These are phyloP conservation scores for Cercospora sp. DNA, from an alignment of 2,329 filamentous ascomycete species.

Conservation along the genomic window DNA sequence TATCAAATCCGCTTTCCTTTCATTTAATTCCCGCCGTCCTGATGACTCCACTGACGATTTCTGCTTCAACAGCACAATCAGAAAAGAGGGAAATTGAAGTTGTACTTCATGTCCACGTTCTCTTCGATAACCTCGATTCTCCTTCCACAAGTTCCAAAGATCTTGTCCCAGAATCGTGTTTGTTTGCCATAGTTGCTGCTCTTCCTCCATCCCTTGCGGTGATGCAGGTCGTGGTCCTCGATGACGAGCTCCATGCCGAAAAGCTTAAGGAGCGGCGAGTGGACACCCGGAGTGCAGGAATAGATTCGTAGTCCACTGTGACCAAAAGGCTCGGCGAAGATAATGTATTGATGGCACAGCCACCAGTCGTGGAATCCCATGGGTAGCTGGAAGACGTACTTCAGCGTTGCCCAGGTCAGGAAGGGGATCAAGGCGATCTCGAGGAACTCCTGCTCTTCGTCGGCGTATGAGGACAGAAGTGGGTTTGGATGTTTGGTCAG, in stretches of 20 bases:
- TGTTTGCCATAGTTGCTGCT: slow-evolving; percentile 46
- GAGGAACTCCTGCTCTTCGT: slow-evolving; percentile 47
- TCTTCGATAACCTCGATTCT: slow-evolving; percentile 39
- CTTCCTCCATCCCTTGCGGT: slow-evolving; percentile 44
- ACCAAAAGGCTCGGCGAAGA: slow-evolving; percentile 45
- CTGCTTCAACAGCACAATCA: neutral
- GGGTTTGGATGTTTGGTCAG: slow-evolving; percentile 51
- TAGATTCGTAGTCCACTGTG: slow-evolving; percentile 46
- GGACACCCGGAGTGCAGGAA: slow-evolving; percentile 39
- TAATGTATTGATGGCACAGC: slow-evolving; percentile 49
- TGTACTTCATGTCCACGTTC: slow-evolving; percentile 24
- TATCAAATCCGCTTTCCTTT: neutral
- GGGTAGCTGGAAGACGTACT: slow-evolving; percentile 42
- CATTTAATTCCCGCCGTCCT: neutral
- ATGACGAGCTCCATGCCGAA: slow-evolving; percentile 44
- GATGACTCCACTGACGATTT: neutral
- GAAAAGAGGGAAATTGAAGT: slow-evolving; percentile 22
- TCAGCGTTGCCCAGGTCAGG: slow-evolving; percentile 43
- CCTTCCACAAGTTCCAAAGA: slow-evolving; percentile 38
- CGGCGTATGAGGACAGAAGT: slow-evolving; percentile 47
- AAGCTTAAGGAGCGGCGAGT: slow-evolving; percentile 40
- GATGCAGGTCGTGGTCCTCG: slow-evolving; percentile 48
- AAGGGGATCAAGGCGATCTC: slow-evolving; percentile 48
- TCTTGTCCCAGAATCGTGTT: slow-evolving; percentile 39
- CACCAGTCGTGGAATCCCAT: slow-evolving; percentile 54